Percentiles rank a stretch among this genome's conserved stretches.
phyloP scores from a whole-genome alignment of 352 stramenopile genomes.

The Elongisporangium senticosum region DNA sequence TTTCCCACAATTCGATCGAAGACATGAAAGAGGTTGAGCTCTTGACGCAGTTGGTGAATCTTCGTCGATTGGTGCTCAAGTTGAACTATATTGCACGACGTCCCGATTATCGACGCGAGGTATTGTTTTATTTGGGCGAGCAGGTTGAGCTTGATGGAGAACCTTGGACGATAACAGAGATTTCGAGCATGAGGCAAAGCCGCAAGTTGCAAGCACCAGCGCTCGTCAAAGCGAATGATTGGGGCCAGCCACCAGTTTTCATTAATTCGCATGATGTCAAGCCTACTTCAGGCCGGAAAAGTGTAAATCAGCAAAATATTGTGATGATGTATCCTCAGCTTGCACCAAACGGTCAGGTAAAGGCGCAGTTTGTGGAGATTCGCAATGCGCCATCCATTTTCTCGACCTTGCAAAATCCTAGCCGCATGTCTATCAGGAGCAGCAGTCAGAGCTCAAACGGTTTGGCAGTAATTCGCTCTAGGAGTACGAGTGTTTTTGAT shows the following conservation, averaged over 20 bases:
- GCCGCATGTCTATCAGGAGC: not conserved
- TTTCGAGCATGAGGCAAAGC: constrained; percentile 66
- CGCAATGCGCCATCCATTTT: constrained; percentile 32
- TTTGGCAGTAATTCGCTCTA: not conserved
- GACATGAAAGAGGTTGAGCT: constrained; percentile 53
- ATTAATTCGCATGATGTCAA: not conserved
- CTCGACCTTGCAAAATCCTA: not conserved
- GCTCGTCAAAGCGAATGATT: not conserved
- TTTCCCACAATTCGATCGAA: constrained; percentile 64
- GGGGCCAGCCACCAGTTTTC: constrained; percentile 4
- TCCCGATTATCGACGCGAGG: constrained; percentile 75
- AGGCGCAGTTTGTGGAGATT: constrained; percentile 41
- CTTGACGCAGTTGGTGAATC: constrained; percentile 28
- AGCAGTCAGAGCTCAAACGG: not conserved
- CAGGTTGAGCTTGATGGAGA: constrained; percentile 56
- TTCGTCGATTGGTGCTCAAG: constrained; percentile 46
- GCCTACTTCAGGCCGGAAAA: not conserved
- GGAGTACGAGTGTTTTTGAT: constrained; percentile 1
- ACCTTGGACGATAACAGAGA: constrained; percentile 52
- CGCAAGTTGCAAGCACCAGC: constrained; percentile 34
- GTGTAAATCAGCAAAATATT: constrained; percentile 14
- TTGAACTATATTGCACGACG: constrained; percentile 70
- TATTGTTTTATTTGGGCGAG: constrained; percentile 75
- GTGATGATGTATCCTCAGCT: constrained; percentile 38
- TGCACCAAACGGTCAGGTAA: constrained; percentile 10